Base-by-base conservation (phyloP, 2,329 filamentous ascomycete species). In the Pyrenophora seminiperda region DNA sequence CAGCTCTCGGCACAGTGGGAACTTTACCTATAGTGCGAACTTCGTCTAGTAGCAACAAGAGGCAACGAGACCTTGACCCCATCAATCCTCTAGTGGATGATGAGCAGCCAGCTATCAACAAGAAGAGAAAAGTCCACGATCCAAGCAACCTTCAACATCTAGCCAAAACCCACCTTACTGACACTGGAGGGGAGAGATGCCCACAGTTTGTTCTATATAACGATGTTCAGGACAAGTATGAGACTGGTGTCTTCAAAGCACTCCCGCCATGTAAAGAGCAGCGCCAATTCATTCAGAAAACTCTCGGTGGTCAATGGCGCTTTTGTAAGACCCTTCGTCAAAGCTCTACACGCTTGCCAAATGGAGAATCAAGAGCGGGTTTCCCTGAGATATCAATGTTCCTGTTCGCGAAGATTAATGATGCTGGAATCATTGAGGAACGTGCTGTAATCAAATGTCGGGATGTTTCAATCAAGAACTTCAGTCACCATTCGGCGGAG, bases 141-240 rank as follows among this genome's bases (percentile, higher is more conserved):
- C 13, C 19, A 5, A 14, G 9, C 5, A 9, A 30, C 13, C 4
- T 22, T 11, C 27, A 46, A 10, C 42, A 18, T 22, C 41, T 34
- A 15, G n/a, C 34, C n/a, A 50, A 39, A 31, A 41, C 41, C 4
- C 33, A 14, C 7, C 18, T 24, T 5, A 36, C 36, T 1, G 31
- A 20, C 15, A 50, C 41, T 7, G 47, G 47, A 4, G 41, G 47
- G 7, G 47, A 40, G 22, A 20, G 15, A 19, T 44, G 40, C 7
- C 47, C 41, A 7, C 47, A 37, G 5, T 50, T 50, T 11, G 36
- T 50, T n/a, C 17, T 40, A 10, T 30, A 45, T 34, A 50, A 50
- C 20, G 30, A 37, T 22, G 32, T 38, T 10, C 10, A 38, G 4
- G 19, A 14, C 13, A 38, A 27, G 27, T 9, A 38, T 4, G 5